A percentile compares a stretch with the other conserved stretches of the same genome.
phyloP scores from a whole-genome alignment of 2,329 filamentous ascomycete species.

The Aspergillus glaucus region DNA sequence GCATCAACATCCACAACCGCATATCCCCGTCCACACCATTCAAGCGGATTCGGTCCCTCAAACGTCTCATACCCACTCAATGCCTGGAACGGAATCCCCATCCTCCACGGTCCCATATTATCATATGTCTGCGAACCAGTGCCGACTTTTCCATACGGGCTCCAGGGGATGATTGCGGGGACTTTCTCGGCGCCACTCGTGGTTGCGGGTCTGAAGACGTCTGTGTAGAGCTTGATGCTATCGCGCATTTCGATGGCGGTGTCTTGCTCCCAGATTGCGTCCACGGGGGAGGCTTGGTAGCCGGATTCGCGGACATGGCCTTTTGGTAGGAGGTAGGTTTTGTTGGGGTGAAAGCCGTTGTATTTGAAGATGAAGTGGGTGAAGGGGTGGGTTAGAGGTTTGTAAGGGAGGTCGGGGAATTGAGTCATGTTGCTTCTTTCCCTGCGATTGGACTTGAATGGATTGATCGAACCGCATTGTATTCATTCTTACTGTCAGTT shows the following conservation, averaged over 20 bases:
- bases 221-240: constrained; percentile 16
- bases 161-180: constrained; percentile 22
- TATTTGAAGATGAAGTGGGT: constrained; percentile 1
- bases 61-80: constrained; percentile 17
- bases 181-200: constrained; percentile 9
- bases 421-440: too few species aligned
- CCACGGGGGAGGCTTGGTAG: constrained; percentile 2
- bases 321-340: constrained; percentile 1
- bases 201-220: constrained; percentile 19
- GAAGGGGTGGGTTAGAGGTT: not conserved
- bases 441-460: too few species aligned
- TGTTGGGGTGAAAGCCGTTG: constrained; percentile 5
- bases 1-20: constrained; percentile 26
- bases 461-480: too few species aligned
- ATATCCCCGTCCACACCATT: constrained; percentile 23
- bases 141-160: constrained; percentile 23
- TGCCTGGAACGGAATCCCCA: constrained; percentile 9
- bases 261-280: constrained; percentile 19
- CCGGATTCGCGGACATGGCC: constrained; percentile 5
- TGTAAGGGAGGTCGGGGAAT: not conserved
- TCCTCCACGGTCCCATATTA: constrained; percentile 9
- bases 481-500: too few species aligned
- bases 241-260: constrained; percentile 20
- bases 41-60: constrained; percentile 23
- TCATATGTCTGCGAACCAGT: constrained; percentile 9